Percentiles rank a stretch among this genome's conserved stretches.
phyloP scores from a whole-genome alignment of 2,329 filamentous ascomycete species.

The Arthrobotrys musiformis region DNA sequence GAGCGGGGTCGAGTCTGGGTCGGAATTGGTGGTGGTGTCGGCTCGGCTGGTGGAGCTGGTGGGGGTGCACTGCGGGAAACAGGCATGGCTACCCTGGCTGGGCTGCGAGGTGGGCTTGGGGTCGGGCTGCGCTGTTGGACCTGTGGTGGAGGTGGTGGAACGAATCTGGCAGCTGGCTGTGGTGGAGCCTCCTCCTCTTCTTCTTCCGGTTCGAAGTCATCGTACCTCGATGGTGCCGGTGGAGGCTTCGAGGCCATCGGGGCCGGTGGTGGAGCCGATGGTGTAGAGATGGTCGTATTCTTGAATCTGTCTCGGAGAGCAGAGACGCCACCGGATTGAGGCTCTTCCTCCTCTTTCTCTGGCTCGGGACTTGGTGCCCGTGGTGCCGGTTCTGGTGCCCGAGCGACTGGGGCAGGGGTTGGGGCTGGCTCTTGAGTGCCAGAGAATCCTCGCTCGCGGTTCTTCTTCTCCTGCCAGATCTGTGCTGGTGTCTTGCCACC shows the following conservation, averaged over 20 bases:
- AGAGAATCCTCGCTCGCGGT: slow-evolving; percentile 73
- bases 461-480: slow-evolving; percentile 97
- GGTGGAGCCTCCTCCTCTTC: slow-evolving; percentile 60
- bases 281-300: slow-evolving; percentile 63
- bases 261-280: slow-evolving; percentile 65
- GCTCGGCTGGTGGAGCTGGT: slow-evolving; percentile 70
- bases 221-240: slow-evolving; percentile 14
- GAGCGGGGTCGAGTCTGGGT: slow-evolving; percentile 67
- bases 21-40: slow-evolving; percentile 73
- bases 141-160: slow-evolving; percentile 62
- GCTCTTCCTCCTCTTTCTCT: slow-evolving; percentile 68
- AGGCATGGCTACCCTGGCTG: slow-evolving; percentile 86
- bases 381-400: slow-evolving; percentile 64
- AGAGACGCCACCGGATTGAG: slow-evolving; percentile 74
- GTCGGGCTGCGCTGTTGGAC: slow-evolving; percentile 64
- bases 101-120: slow-evolving; percentile 72
- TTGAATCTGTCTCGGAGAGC: slow-evolving; percentile 86
- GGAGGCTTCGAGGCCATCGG: slow-evolving; percentile 61
- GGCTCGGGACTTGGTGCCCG: slow-evolving; percentile 61
- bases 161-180: slow-evolving; percentile 60
- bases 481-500: slow-evolving; percentile 97
- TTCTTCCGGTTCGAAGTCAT: slow-evolving; percentile 16
- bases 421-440: slow-evolving; percentile 67
- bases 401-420: slow-evolving; percentile 59
- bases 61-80: slow-evolving; percentile 70